A percentile compares a stretch with the other conserved stretches of the same genome.
Conservation (phyloP, 75 land plant species). For the Pinus taeda region DNA sequence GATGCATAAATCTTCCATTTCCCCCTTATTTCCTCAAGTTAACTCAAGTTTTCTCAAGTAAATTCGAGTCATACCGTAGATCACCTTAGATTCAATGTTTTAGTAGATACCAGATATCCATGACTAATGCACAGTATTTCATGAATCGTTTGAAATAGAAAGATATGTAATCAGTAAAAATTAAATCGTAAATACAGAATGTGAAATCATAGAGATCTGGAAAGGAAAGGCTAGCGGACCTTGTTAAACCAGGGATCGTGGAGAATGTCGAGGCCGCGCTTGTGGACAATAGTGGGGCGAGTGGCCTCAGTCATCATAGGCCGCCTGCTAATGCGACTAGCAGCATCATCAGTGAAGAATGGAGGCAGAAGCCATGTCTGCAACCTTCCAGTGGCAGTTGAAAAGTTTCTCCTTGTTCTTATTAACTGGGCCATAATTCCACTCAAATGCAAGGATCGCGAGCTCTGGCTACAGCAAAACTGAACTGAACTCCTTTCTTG, state of each 20-base stretch:
- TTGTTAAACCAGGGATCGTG: slow-evolving; percentile 99
- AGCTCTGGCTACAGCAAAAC: no score
- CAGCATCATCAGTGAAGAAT: not conserved
- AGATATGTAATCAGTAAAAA: not conserved
- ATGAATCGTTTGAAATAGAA: not conserved
- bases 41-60: no score
- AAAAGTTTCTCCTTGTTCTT: no score
- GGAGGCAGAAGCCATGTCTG: not conserved
- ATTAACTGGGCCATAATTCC: not conserved
- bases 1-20: no score
- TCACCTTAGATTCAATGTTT: not conserved
- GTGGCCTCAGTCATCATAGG: slow-evolving; percentile 38
- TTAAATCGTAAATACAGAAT: not conserved
- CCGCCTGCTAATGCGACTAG: not conserved
- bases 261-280: slow-evolving; percentile 91
- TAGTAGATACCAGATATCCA: not conserved
- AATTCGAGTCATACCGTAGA: no score
- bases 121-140: not conserved
- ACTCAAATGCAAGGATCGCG: no score
- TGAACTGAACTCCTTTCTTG: no score
- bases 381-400: not conserved
- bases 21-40: no score
- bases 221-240: slow-evolving; percentile 29
- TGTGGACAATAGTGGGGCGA: slow-evolving; percentile 88
- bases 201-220: not conserved